Conservation (phyloP, 1,284 basidiomycete species). For the Trametes sp. region DNA sequence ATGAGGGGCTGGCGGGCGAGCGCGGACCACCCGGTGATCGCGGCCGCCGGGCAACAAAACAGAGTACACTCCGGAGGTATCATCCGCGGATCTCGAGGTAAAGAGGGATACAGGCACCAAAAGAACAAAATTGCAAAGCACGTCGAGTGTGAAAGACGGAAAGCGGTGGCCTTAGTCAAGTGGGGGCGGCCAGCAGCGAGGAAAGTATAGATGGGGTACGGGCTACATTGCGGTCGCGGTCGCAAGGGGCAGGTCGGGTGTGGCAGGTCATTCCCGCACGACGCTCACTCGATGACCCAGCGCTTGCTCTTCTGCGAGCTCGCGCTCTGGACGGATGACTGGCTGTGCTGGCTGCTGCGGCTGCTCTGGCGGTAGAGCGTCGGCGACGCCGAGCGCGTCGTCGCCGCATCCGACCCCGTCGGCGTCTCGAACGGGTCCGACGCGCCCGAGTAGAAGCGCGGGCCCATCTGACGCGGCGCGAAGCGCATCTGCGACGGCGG, state of each 20-base stretch:
- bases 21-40: slow-evolving; percentile 30
- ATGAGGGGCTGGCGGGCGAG: too few species aligned
- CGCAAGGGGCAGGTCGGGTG: background rate
- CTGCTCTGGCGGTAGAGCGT: slow-evolving; percentile 25
- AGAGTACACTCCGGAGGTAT: slow-evolving; percentile 14
- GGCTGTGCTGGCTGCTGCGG: slow-evolving; percentile 29
- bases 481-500: slow-evolving; percentile 51
- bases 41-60: background rate
- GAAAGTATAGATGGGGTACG: background rate
- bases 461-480: slow-evolving; percentile 49
- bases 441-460: slow-evolving; percentile 52
- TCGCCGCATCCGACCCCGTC: slow-evolving; percentile 3
- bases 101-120: slow-evolving; percentile 13
- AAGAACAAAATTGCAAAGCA: slow-evolving; percentile 3
- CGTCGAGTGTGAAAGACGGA: background rate
- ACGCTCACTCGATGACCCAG: slow-evolving; percentile 65
- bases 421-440: slow-evolving; percentile 28
- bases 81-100: background rate
- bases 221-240: slow-evolving; percentile 5
- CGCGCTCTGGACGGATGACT: slow-evolving; percentile 25
- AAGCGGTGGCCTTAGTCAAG: background rate
- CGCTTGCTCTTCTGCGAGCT: slow-evolving; percentile 43
- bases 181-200: background rate
- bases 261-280: background rate
- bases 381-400: background rate